These are phyloP conservation scores for Bacidia gigantensis DNA, from an alignment of 495 filamentous ascomycete genomes.

Conservation along the genomic window DNA sequence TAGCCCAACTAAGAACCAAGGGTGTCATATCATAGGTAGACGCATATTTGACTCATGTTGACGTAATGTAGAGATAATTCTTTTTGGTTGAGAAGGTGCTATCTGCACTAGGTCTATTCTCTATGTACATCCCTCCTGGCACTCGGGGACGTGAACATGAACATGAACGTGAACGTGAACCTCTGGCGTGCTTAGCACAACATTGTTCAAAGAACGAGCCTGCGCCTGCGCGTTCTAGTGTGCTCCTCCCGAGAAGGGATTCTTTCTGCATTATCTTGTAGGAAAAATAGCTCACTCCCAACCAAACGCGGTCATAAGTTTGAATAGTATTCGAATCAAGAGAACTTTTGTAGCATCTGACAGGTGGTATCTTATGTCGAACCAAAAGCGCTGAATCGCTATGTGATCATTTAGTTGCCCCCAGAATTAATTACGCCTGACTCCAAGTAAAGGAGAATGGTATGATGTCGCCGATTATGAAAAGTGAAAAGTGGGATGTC, in stretches of 20 bases:
- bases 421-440: slow-evolving; percentile 5
- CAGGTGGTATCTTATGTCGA: background rate
- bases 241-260: background rate
- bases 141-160: too few species aligned
- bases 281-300: background rate
- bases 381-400: slow-evolving; percentile 4
- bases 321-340: background rate
- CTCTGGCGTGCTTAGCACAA: background rate
- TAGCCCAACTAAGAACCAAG: slow-evolving; percentile 46
- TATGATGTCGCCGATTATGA: too few species aligned
- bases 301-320: background rate
- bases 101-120: too few species aligned
- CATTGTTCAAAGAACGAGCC: background rate
- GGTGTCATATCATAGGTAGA: slow-evolving; percentile 35
- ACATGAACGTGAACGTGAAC: background rate
- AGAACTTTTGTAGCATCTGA: slow-evolving; percentile 4
- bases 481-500: too few species aligned
- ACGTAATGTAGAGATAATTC: too few species aligned
- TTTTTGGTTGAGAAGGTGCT: too few species aligned
- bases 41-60: background rate
- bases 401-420: background rate
- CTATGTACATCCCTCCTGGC: too few species aligned
- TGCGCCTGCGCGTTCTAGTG: background rate
- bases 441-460: slow-evolving; percentile 1
- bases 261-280: background rate